These are phyloP conservation scores for Hippophae tibetana DNA, from an alignment of 306 rosid species.

Conservation along the genomic window DNA sequence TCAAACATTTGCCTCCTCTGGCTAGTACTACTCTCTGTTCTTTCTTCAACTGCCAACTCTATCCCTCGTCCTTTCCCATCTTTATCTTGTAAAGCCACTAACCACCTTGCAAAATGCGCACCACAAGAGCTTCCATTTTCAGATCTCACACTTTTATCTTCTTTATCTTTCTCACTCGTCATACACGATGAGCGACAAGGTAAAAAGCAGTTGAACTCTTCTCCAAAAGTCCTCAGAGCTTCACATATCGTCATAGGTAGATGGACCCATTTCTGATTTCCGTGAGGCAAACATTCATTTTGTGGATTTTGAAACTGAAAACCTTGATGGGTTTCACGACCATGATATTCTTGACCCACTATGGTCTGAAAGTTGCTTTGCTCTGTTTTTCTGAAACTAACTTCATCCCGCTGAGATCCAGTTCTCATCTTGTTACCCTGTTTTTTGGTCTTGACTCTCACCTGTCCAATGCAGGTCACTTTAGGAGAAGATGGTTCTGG, in stretches of 20 bases:
- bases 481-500: constrained; percentile 96
- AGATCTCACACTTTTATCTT: constrained; percentile 20
- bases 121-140: constrained; percentile 56
- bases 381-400: constrained; percentile 56
- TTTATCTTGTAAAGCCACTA: constrained; percentile 66
- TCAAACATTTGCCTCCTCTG: constrained; percentile 61
- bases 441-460: constrained; percentile 79
- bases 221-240: constrained; percentile 54
- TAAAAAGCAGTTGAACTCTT: constrained; percentile 73
- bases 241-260: constrained; percentile 82
- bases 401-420: constrained; percentile 48
- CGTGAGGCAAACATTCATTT: constrained; percentile 45
- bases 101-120: constrained; percentile 63
- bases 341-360: background rate
- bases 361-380: background rate
- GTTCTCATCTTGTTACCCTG: constrained; percentile 77
- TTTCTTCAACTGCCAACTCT: constrained; percentile 47
- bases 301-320: constrained; percentile 36
- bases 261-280: constrained; percentile 86
- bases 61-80: constrained; percentile 54
- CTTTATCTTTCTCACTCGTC: constrained; percentile 37
- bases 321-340: background rate
- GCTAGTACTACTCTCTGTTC: constrained; percentile 20
- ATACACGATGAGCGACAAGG: constrained; percentile 71
- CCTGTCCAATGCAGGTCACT: constrained; percentile 93